A percentile compares a stretch with the other conserved stretches of the same genome.
phyloP scores from a whole-genome alignment of 441 rosid species.

The Erodium texanum region DNA sequence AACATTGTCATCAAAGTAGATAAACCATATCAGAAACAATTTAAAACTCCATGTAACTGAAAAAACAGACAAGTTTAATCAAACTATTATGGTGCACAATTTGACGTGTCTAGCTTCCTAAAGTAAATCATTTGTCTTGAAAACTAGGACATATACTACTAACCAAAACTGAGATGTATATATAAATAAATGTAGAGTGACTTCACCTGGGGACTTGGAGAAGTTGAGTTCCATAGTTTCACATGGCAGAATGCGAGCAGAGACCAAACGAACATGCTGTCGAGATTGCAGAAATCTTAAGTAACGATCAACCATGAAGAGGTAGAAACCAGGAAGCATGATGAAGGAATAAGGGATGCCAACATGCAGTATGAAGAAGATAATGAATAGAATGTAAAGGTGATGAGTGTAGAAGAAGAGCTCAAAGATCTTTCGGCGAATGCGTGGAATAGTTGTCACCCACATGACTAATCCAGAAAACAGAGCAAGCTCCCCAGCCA shows the following conservation, averaged over 20 bases:
- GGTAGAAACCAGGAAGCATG: slow-evolving; percentile 8
- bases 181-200: background rate
- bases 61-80: no score
- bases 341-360: slow-evolving; percentile 4
- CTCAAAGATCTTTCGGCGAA: slow-evolving; percentile 11
- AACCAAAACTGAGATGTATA: background rate
- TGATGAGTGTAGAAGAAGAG: slow-evolving; percentile 11
- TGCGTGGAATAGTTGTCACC: slow-evolving; percentile 16
- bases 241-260: slow-evolving; percentile 4
- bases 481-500: slow-evolving; percentile 52
- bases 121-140: background rate
- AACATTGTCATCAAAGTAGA: background rate
- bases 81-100: no score
- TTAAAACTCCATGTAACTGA: no score
- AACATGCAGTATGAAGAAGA: slow-evolving; percentile 7
- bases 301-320: slow-evolving; percentile 6
- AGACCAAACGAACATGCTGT: background rate
- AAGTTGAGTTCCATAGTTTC: slow-evolving; percentile 20
- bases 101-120: background rate
- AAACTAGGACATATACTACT: background rate
- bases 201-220: slow-evolving; percentile 35
- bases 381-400: background rate
- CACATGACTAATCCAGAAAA: slow-evolving; percentile 43
- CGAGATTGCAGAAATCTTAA: slow-evolving; percentile 4
- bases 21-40: no score